phyloP scores from a whole-genome alignment of 2,329 filamentous ascomycete genomes.

The Paramyrothecium sp. region DNA sequence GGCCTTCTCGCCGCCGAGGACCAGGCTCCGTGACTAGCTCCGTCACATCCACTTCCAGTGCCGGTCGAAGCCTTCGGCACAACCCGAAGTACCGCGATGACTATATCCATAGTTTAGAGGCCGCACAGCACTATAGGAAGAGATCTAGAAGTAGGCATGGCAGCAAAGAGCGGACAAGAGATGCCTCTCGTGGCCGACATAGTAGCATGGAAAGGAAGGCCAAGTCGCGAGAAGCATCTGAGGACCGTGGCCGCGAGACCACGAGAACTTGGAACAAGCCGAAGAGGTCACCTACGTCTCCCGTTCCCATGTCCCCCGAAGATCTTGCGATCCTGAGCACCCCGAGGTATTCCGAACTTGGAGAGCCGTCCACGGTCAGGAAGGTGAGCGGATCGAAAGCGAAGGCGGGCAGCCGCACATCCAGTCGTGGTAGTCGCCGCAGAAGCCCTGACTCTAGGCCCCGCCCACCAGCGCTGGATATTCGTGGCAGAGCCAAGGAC shows the following conservation, averaged over 20 bases:
- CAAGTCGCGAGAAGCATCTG: conserved; percentile 60
- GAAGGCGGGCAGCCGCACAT: conserved; percentile 42
- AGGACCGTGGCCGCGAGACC: conserved; percentile 67
- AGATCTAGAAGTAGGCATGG: conserved; percentile 55
- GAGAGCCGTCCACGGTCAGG: conserved; percentile 43
- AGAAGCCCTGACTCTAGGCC: conserved; percentile 45
- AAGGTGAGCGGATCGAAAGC: conserved; percentile 35
- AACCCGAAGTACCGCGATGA: conserved; percentile 68
- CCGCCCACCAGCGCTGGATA: conserved; percentile 41
- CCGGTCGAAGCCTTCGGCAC: conserved; percentile 47
- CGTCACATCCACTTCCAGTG: conserved; percentile 54
- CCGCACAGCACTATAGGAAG: conserved; percentile 64
- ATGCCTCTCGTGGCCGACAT: conserved; percentile 44
- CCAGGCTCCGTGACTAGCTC: conserved; percentile 57
- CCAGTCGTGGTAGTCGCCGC: conserved; percentile 46
- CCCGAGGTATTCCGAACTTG: conserved; percentile 30
- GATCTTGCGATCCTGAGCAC: conserved; percentile 67
- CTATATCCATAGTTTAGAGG: conserved; percentile 83
- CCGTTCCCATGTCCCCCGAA: conserved; percentile 91
- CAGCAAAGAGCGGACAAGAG: conserved; percentile 44
- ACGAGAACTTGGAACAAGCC: conserved; percentile 67
- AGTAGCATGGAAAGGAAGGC: conserved; percentile 48
- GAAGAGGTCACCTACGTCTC: conserved; percentile 88
- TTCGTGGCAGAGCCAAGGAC: conserved; percentile 62
- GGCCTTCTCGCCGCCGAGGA: conserved; percentile 52